Percentiles rank a stretch among this genome's conserved stretches.
phyloP scores from a whole-genome alignment of 2,329 filamentous ascomycete genomes.

The Dryadomyces quercus-mongolicae region DNA sequence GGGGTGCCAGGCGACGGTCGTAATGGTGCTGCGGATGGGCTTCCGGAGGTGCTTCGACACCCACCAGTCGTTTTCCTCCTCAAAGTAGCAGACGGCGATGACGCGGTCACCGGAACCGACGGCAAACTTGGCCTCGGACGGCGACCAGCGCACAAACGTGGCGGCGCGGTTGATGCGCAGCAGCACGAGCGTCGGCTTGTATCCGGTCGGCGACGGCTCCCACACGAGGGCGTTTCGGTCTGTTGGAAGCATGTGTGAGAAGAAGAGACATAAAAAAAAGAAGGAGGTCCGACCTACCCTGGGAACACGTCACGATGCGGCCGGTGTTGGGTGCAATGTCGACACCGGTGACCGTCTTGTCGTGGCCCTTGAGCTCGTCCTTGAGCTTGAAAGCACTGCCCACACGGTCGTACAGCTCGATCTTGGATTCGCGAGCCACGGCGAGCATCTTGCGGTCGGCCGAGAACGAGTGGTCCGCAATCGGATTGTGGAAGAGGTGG shows the following conservation, averaged over 20 bases:
- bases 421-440: constrained; percentile 77
- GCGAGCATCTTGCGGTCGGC: constrained; percentile 80
- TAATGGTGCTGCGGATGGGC: constrained; percentile 94
- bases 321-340: constrained; percentile 87
- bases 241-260: constrained; percentile 21
- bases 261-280: constrained; percentile 10
- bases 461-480: constrained; percentile 97
- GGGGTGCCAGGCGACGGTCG: constrained; percentile 89
- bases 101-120: constrained; percentile 92
- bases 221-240: constrained; percentile 97
- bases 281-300: too few relatives aligned
- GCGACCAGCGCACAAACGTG: constrained; percentile 94
- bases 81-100: constrained; percentile 96
- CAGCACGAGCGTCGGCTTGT: constrained; percentile 94
- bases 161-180: constrained; percentile 94
- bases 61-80: constrained; percentile 99
- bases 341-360: constrained; percentile 92
- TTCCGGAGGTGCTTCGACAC: constrained; percentile 99
- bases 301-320: constrained; percentile 93
- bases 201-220: constrained; percentile 85
- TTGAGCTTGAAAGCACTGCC: constrained; percentile 70
- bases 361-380: constrained; percentile 90
- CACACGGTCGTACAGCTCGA: constrained; percentile 72
- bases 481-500: constrained; percentile 92
- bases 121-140: constrained; percentile 93